Base-by-base conservation (phyloP, 257 asterid species). In the Nicotiana otophora region DNA sequence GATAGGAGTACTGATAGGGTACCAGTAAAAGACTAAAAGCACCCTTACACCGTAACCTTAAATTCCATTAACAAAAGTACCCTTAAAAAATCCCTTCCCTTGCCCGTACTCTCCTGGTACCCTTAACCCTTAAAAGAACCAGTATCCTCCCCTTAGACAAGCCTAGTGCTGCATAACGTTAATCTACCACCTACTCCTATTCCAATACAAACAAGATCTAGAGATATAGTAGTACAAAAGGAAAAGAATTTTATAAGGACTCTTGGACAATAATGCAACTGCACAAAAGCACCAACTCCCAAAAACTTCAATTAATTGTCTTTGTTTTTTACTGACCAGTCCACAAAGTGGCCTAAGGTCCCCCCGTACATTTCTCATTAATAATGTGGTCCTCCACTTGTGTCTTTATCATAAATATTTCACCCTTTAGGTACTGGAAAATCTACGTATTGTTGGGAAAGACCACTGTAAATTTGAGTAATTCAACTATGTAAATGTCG, bases 371-470 rank as follows among this genome's bases (percentile, higher is more conserved):
- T 16, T 77, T 86, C 67, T 65, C 88, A 85, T 87, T 82, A 67
- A 83, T 89, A 57, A 84, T 82, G 85, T 83, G 93, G 91, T 86
- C 90, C 86, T 84, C 81, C 28, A 33, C 81, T 58, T 84, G 85
- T 74, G 84, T 74, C 33, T 15, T 69, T 31, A 34, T 60, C 46
- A 39, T 39, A 39, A 23, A 23, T 23, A 3, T 53, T 78, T 55
- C 11, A 31, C 42, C 82, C 72, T 28, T 42, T 55, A 68, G 66
- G 36, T 76, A 65, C 74, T 65, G 82, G 34, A 54, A 77, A 9
- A 68, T 70, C 11, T 70, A 42, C 14, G 34, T 15, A 54, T 54
- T 4, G 55, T 51, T 54, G 60, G 19, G 19, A 54, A 15, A 54
- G 60, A 54, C 19, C 3, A 54, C 60, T 54, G 55, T 51, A 54